Evolutionary conservation across 768 basidiomycete species (phyloP).

Genomic region (Mycena polygramma): DNA sequence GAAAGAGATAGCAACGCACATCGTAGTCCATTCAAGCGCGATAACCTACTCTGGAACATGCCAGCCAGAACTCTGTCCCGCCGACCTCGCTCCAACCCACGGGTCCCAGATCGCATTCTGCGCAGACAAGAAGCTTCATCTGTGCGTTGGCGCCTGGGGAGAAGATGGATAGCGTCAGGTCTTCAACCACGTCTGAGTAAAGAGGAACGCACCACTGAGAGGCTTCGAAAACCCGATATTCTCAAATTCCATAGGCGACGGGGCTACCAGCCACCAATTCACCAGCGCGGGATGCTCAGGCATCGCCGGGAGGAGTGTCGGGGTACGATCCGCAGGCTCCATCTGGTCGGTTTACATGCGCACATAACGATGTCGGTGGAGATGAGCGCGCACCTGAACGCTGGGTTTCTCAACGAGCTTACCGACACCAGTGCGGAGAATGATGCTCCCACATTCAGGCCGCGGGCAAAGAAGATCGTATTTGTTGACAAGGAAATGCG

Average conservation of each 20-base stretch:
- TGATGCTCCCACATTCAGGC: constrained; percentile 75
- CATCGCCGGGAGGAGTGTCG: constrained; percentile 63
- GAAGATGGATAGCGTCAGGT: neutral
- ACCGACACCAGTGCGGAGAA: constrained; percentile 72
- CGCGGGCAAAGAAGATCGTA: constrained; percentile 79
- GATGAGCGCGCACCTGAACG: constrained; percentile 60
- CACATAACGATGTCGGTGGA: constrained; percentile 1
- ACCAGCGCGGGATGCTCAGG: constrained; percentile 67
- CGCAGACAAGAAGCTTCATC: constrained; percentile 81
- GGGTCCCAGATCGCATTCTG: constrained; percentile 88
- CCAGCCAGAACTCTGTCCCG: constrained; percentile 83
- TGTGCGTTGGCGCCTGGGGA: constrained; percentile 46
- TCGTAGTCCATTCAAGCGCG: constrained; percentile 32
- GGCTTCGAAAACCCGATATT: constrained; percentile 86
- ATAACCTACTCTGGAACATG: constrained; percentile 78
- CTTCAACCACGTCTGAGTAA: neutral
- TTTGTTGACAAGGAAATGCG: constrained; percentile 60
- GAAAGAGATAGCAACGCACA: no score
- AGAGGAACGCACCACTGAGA: constrained; percentile 43
- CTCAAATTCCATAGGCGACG: constrained; percentile 87
- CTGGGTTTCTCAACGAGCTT: constrained; percentile 68
- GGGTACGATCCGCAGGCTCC: constrained; percentile 61
- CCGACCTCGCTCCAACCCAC: constrained; percentile 85
- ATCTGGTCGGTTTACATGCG: constrained; percentile 54
- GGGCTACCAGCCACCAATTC: constrained; percentile 83